phyloP scores from a whole-genome alignment of 441 rosid species.

The Bruguiera hainesii region DNA sequence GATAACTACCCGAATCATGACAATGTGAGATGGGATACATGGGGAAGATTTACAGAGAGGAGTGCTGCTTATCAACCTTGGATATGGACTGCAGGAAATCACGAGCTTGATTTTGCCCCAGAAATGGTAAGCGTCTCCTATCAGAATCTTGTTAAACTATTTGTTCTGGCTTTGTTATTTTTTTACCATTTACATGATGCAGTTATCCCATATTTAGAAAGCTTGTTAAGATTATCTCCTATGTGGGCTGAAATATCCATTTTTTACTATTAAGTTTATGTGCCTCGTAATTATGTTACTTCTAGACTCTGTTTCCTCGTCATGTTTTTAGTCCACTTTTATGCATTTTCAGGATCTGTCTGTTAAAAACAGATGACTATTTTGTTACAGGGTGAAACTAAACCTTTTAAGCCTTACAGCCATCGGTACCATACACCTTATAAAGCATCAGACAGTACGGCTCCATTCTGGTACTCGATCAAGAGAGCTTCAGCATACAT shows the following conservation, averaged over 20 bases:
- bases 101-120: constrained; percentile 62
- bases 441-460: constrained; percentile 54
- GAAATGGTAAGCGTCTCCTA: constrained; percentile 41
- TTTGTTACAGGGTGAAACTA: constrained; percentile 12
- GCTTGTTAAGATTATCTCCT: no score
- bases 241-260: no score
- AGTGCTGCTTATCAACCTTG: constrained; percentile 57
- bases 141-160: no score
- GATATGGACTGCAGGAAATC: constrained; percentile 56
- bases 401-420: constrained; percentile 12
- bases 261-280: no score
- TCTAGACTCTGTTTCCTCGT: no score
- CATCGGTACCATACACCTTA: constrained; percentile 64
- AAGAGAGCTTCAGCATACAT: constrained; percentile 60
- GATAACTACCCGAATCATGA: constrained; percentile 43
- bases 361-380: background rate
- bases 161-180: no score
- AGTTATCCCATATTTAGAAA: no score
- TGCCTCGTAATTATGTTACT: no score
- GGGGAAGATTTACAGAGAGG: constrained; percentile 47
- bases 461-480: constrained; percentile 47
- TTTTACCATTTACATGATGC: no score
- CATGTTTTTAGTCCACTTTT: no score
- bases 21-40: constrained; percentile 52
- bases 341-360: background rate